Evolutionary conservation across 352 stramenopile genomes (phyloP), one percentile per base, ranked within the genome.

Genomic region (Nothophytophthora sp.): DNA sequence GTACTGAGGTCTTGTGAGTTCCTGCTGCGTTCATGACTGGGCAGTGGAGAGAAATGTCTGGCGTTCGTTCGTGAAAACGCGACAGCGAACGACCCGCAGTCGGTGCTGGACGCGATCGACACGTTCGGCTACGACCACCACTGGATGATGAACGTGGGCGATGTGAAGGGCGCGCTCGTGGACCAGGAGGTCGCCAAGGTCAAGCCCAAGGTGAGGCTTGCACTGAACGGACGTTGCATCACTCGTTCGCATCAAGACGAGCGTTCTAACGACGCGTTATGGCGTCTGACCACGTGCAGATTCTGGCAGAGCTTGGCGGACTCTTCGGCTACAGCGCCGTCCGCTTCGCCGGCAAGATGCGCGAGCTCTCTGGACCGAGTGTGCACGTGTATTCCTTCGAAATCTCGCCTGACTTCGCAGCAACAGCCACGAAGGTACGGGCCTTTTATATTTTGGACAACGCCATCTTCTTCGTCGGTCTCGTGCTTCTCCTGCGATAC

Each of bases 381-480:
- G 49, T 63, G 28, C 59, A 55, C 33, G 73, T 73, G 34, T 81
- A 70, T 45, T 79, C 73, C 28, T 79, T 84, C 29, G 73, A 81
- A 46, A 67, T 70, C 20, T 67, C 57, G 0, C 55, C 66, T 2
- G 39, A 44, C 8, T 76, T 64, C 28, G 67, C 71, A 15, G 67
- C 47, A 0, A 81, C 60, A 8, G 58, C 62, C 32, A 61, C 47
- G 1, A 60, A 81, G 65, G 71, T 76, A 53, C n/a, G 16, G 1
- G 20, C 12, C 4, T 8, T 18, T 2, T 10, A 20, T 50, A 1
- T 7, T 12, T 23, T 8, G 5, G 12, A 7, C 3, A 20, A 23
- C 6, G 29, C 11, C 37, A 11, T 2, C 5, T n/a, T 22, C 8
- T 28, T 38, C 16, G n/a, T 35, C 12, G 24, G 12, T 34, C 23